Conservation (phyloP, 2,329 filamentous ascomycete species). For the Diaporthe citri region DNA sequence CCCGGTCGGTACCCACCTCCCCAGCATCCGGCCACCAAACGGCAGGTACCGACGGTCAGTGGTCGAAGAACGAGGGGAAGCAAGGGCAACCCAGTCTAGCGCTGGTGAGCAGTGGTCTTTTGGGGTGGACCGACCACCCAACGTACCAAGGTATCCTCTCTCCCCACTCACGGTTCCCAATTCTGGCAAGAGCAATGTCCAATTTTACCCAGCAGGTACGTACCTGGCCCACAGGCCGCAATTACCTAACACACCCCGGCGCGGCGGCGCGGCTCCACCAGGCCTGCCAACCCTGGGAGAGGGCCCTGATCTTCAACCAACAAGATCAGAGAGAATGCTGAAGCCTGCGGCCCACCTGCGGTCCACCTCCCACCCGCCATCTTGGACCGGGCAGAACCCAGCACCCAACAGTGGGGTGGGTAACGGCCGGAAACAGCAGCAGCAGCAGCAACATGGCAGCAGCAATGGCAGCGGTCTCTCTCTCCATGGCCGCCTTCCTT, state of each 20-base stretch:
- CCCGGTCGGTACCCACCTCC: slow-evolving; percentile 11
- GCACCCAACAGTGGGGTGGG: not conserved
- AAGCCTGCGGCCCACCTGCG: slow-evolving; percentile 33
- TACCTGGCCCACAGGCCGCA: not conserved
- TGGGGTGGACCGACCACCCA: not conserved
- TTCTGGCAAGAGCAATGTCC: slow-evolving; percentile 7
- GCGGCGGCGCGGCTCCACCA: slow-evolving; percentile 28
- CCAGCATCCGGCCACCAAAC: not conserved
- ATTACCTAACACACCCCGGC: slow-evolving; percentile 30
- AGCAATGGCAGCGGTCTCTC: not conserved
- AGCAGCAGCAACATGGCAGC: not conserved
- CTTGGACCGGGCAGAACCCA: slow-evolving; percentile 31
- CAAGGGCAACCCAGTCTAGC: slow-evolving; percentile 13
- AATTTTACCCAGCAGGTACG: slow-evolving; percentile 28
- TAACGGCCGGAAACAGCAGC: not conserved
- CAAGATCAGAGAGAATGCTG: slow-evolving; percentile 36
- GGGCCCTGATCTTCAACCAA: slow-evolving; percentile 33
- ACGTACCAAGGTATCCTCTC: not conserved
- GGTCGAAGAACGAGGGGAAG: slow-evolving; percentile 17
- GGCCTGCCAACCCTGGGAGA: slow-evolving; percentile 19
- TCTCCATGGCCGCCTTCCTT: not conserved
- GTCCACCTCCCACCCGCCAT: slow-evolving; percentile 29
- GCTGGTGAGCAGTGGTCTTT: too few relatives aligned
- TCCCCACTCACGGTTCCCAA: not conserved
- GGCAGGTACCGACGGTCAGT: slow-evolving; percentile 19